Percentiles rank a stretch among this genome's conserved stretches.
Evolutionary conservation across 768 basidiomycete genomes (phyloP).

Genomic region (Amanita fuliginea): DNA sequence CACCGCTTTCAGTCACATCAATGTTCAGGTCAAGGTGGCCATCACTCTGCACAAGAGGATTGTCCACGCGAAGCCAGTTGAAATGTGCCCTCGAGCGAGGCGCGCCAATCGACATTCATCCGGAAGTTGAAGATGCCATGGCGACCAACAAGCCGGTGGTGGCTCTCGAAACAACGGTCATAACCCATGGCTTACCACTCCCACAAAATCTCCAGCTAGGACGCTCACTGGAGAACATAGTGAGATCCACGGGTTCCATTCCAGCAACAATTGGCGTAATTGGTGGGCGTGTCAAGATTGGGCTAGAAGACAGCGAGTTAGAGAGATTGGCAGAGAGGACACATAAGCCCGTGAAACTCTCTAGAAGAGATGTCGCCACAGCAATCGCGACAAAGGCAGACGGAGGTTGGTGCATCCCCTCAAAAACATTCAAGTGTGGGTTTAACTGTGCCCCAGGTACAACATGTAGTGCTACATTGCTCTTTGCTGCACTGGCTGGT

Average conservation of each 20-base stretch:
- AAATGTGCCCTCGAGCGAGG: conserved; percentile 10
- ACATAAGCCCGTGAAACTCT: conserved; percentile 49
- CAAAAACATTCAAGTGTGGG: not conserved
- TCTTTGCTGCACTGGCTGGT: conserved; percentile 70
- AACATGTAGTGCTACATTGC: conserved; percentile 64
- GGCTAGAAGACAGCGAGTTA: conserved; percentile 55
- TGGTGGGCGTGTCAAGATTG: conserved; percentile 78
- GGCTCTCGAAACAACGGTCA: conserved; percentile 85
- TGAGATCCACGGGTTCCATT: conserved; percentile 63
- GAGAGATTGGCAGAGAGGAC: conserved; percentile 50
- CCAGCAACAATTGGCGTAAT: conserved; percentile 90
- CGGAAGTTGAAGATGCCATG: conserved; percentile 79
- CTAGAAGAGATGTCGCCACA: conserved; percentile 70
- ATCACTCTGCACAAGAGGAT: not conserved
- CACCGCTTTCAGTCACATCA: no score
- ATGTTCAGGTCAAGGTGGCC: not conserved
- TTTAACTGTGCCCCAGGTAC: conserved; percentile 30
- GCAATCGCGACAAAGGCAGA: conserved; percentile 57
- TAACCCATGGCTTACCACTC: conserved; percentile 87
- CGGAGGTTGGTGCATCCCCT: conserved; percentile 46
- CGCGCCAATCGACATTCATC: conserved; percentile 55
- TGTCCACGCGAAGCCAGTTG: not conserved
- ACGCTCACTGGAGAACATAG: conserved; percentile 57
- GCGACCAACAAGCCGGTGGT: conserved; percentile 58
- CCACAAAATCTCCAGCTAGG: conserved; percentile 70